These are phyloP conservation scores for Penicillium coprophilum DNA, from an alignment of 495 filamentous ascomycete genomes.

Conservation along the genomic window DNA sequence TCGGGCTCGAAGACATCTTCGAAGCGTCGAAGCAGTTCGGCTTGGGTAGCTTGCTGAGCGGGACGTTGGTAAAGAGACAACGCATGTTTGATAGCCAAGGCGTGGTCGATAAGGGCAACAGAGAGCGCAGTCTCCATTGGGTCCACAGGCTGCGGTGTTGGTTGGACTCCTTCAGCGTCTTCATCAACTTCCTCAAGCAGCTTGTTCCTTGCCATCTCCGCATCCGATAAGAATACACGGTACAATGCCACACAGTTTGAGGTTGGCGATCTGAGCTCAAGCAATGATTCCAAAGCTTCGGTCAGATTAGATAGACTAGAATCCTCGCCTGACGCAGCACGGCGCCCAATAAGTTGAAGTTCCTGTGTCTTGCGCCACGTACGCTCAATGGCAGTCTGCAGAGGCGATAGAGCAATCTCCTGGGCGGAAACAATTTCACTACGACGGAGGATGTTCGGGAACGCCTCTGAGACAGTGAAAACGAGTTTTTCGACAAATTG, in stretches of 20 bases:
- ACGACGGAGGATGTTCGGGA: conserved; percentile 86
- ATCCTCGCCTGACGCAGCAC: conserved; percentile 71
- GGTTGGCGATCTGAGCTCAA: conserved; percentile 62
- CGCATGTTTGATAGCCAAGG: conserved; percentile 79
- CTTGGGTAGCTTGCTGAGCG: conserved; percentile 58
- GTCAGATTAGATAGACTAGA: conserved; percentile 62
- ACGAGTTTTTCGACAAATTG: conserved; percentile 85
- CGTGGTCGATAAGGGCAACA: conserved; percentile 85
- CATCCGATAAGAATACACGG: conserved; percentile 63
- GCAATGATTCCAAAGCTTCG: conserved; percentile 70
- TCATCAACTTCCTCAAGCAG: conserved; percentile 48
- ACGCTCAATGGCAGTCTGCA: conserved; percentile 89
- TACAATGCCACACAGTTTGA: conserved; percentile 71
- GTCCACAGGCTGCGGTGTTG: conserved; percentile 47
- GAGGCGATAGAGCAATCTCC: conserved; percentile 65
- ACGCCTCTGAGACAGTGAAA: conserved; percentile 79
- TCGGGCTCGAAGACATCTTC: conserved; percentile 53
- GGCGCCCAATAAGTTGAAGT: conserved; percentile 69
- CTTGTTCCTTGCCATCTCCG: conserved; percentile 43
- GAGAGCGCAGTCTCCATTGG: conserved; percentile 80
- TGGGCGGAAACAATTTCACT: conserved; percentile 77
- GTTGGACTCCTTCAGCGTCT: conserved; percentile 48
- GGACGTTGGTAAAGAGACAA: conserved; percentile 64
- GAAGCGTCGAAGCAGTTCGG: conserved; percentile 51
- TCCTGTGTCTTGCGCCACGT: conserved; percentile 89